Evolutionary conservation across 257 asterid genomes (phyloP).

Genomic region (Asclepias syriaca): DNA sequence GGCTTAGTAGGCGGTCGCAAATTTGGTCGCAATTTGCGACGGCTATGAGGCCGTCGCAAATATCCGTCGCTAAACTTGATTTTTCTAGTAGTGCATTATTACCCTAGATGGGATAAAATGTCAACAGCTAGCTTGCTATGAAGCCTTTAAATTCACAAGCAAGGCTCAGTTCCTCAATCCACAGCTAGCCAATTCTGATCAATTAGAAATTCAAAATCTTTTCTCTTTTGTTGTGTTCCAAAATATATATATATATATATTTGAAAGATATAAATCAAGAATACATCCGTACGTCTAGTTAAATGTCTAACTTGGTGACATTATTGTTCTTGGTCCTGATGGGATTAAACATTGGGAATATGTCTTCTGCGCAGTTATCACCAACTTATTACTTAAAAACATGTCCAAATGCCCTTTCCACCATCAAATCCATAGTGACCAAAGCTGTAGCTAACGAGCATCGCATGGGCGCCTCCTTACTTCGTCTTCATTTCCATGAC

Average conservation of each 20-base stretch:
- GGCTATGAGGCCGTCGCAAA: too few species aligned
- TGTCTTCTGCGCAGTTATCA: conserved; percentile 23
- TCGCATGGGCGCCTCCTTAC: conserved; percentile 64
- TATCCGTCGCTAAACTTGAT: too few species aligned
- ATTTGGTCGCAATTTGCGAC: too few species aligned
- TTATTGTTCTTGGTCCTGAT: conserved; percentile 7
- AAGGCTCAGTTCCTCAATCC: neutral
- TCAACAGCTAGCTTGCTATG: neutral
- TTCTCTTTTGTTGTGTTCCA: neutral
- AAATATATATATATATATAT: too few species aligned
- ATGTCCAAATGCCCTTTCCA: conserved; percentile 49
- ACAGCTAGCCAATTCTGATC: neutral
- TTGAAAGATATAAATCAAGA: too few species aligned
- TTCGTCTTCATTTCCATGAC: conserved; percentile 71
- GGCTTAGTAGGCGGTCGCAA: too few species aligned
- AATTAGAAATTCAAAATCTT: neutral
- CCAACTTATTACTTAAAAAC: conserved; percentile 32
- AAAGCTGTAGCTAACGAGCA: conserved; percentile 41
- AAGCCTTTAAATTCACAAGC: neutral
- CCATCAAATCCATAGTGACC: conserved; percentile 29
- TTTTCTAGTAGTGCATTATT: too few species aligned
- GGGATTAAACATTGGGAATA: neutral
- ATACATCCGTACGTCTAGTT: too few species aligned
- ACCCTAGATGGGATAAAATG: neutral
- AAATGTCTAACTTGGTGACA: neutral